phyloP scores from a whole-genome alignment of 2,329 filamentous ascomycete species.

The Xylariaceae sp. region DNA sequence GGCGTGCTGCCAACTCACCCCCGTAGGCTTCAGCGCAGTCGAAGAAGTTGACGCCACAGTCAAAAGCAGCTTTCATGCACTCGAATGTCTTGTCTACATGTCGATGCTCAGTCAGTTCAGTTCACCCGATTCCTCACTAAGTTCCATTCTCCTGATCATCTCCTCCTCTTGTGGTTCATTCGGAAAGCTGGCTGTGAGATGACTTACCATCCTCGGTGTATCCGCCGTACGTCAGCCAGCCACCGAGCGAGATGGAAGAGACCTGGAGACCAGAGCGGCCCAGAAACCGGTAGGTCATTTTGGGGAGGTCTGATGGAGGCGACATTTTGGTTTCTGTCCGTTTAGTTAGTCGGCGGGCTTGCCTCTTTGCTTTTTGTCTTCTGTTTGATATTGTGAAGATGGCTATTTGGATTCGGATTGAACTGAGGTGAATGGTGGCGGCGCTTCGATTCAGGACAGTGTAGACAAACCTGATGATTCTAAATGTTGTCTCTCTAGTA shows the following conservation, averaged over 20 bases:
- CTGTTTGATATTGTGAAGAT: too few species aligned
- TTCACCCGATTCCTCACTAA: neutral
- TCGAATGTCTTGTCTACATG: slow-evolving; percentile 54
- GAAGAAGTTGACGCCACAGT: slow-evolving; percentile 62
- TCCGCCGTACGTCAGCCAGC: slow-evolving; percentile 73
- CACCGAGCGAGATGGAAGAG: slow-evolving; percentile 68
- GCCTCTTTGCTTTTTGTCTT: neutral
- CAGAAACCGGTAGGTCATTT: slow-evolving; percentile 22
- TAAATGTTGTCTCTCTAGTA: too few species aligned
- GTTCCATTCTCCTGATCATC: neutral
- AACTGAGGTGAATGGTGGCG: too few species aligned
- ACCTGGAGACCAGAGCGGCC: slow-evolving; percentile 72
- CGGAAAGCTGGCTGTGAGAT: neutral
- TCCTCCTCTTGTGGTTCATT: neutral
- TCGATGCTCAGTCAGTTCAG: slow-evolving; percentile 3
- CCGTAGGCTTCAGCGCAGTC: slow-evolving; percentile 52
- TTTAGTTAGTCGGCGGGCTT: neutral
- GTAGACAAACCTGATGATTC: too few species aligned
- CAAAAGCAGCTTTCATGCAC: slow-evolving; percentile 61
- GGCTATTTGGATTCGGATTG: too few species aligned
- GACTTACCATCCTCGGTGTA: slow-evolving; percentile 63
- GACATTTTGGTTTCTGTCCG: slow-evolving; percentile 12
- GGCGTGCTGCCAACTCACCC: slow-evolving; percentile 14
- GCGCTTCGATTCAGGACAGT: too few species aligned
- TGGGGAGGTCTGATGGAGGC: slow-evolving; percentile 18